Evolutionary conservation across 352 stramenopile species (phyloP).

Genomic region (Phytophthora foliorum): DNA sequence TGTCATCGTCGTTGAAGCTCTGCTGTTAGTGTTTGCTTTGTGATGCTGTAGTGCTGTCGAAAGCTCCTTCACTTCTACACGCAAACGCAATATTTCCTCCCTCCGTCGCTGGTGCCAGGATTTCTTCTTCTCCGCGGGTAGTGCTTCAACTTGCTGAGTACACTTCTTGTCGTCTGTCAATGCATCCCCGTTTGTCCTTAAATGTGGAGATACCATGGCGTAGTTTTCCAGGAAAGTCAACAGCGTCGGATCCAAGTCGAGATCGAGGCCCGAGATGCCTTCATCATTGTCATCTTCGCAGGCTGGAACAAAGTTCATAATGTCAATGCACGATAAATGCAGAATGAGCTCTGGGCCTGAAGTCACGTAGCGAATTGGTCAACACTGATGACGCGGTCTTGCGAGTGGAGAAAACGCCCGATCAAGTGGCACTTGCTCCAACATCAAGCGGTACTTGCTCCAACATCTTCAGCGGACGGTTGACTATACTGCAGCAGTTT

Average conservation of each 20-base stretch:
- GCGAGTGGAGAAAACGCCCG: not conserved
- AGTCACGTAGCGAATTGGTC: not conserved
- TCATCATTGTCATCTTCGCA: not conserved
- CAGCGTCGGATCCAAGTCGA: conserved; percentile 13
- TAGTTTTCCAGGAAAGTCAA: conserved; percentile 7
- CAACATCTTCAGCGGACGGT: not conserved
- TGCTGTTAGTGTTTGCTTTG: not conserved
- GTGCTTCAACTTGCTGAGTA: not conserved
- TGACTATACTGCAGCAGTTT: not conserved
- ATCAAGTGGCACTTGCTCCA: not conserved
- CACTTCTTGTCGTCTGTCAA: not conserved
- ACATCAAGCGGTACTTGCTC: no score
- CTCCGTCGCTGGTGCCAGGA: conserved; percentile 16
- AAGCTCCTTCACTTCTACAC: conserved; percentile 7
- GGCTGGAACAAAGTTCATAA: not conserved
- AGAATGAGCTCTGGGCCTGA: not conserved
- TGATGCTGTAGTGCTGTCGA: not conserved
- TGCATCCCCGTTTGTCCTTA: not conserved
- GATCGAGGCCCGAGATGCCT: not conserved
- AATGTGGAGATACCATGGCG: conserved; percentile 1
- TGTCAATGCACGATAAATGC: not conserved
- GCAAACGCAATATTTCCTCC: conserved; percentile 16
- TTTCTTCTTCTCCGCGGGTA: conserved; percentile 8
- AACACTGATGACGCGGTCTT: not conserved
- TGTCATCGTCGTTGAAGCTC: not conserved